Conservation (phyloP, 2,329 filamentous ascomycete species). For the Elsinoe necatrix region DNA sequence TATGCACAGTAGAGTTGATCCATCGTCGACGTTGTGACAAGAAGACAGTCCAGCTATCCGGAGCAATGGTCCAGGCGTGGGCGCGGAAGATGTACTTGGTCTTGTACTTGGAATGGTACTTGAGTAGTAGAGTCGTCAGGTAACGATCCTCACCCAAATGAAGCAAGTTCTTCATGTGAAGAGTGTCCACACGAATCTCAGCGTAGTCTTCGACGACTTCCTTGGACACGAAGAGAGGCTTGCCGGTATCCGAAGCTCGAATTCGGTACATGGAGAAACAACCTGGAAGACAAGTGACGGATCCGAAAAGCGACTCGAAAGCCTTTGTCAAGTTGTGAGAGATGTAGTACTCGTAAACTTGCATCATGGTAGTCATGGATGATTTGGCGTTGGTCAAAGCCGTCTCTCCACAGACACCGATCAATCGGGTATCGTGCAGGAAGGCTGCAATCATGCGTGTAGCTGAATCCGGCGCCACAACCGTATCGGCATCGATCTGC, state of each 20-base stretch:
- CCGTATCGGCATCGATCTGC: constrained; percentile 94
- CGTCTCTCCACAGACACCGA: constrained; percentile 91
- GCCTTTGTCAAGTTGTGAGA: constrained; percentile 95
- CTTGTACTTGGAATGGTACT: constrained; percentile 89
- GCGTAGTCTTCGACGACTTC: constrained; percentile 83
- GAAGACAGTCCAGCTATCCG: constrained; percentile 89
- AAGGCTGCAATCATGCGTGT: constrained; percentile 89
- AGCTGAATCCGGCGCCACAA: constrained; percentile 80
- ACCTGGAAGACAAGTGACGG: constrained; percentile 92
- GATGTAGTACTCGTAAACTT: constrained; percentile 99
- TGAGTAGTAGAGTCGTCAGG: constrained; percentile 86
- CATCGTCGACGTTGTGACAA: constrained; percentile 96
- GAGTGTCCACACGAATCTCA: constrained; percentile 90
- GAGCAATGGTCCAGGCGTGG: constrained; percentile 94
- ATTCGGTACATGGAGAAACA: constrained; percentile 99
- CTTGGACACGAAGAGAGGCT: constrained; percentile 89
- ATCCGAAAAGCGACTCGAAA: constrained; percentile 94
- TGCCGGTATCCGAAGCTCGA: constrained; percentile 84
- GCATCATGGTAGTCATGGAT: constrained; percentile 96
- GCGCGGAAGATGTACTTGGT: constrained; percentile 93
- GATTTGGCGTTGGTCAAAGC: constrained; percentile 85
- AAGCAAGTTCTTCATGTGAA: constrained; percentile 97
- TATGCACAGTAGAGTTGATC: constrained; percentile 99
- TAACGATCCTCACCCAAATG: constrained; percentile 97
- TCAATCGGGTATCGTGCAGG: constrained; percentile 83